These are phyloP conservation scores for Psophocarpus tetragonolobus DNA, from an alignment of 306 rosid genomes.

Conservation along the genomic window DNA sequence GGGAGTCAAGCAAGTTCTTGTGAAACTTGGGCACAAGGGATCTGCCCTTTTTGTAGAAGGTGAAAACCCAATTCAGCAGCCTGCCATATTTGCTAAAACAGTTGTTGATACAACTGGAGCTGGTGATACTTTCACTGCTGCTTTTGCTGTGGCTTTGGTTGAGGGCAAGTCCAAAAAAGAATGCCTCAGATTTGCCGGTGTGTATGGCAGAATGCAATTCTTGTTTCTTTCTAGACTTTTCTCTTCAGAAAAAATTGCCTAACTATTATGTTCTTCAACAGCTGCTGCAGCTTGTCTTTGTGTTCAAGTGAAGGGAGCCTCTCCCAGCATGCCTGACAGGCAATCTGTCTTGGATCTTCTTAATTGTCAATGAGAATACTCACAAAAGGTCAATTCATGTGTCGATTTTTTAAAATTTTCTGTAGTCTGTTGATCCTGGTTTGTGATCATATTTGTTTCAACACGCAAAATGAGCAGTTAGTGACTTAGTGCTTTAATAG, in stretches of 20 bases:
- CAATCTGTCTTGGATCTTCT: slow-evolving; percentile 72
- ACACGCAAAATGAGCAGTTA: background rate
- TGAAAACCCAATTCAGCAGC: slow-evolving; percentile 74
- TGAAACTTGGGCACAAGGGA: slow-evolving; percentile 85
- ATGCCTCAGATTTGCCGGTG: slow-evolving; percentile 82
- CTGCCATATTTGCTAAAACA: slow-evolving; percentile 56
- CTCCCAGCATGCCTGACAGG: slow-evolving; percentile 95
- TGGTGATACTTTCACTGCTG: slow-evolving; percentile 90
- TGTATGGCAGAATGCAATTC: background rate
- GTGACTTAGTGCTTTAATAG: background rate
- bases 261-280: slow-evolving; percentile 34
- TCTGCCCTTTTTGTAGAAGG: slow-evolving; percentile 83
- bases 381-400: slow-evolving; percentile 28
- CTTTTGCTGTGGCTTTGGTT: slow-evolving; percentile 87
- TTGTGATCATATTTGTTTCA: background rate
- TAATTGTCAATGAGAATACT: slow-evolving; percentile 45
- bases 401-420: background rate
- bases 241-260: background rate
- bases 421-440: background rate
- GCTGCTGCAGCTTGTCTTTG: slow-evolving; percentile 98
- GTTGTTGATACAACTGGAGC: slow-evolving; percentile 94
- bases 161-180: slow-evolving; percentile 79
- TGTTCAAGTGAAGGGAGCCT: slow-evolving; percentile 96
- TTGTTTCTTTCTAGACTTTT: slow-evolving; percentile 10
- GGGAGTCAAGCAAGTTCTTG: slow-evolving; percentile 92